phyloP scores from a whole-genome alignment of 2,329 filamentous ascomycete species.

The Zymoseptoria passerinii region DNA sequence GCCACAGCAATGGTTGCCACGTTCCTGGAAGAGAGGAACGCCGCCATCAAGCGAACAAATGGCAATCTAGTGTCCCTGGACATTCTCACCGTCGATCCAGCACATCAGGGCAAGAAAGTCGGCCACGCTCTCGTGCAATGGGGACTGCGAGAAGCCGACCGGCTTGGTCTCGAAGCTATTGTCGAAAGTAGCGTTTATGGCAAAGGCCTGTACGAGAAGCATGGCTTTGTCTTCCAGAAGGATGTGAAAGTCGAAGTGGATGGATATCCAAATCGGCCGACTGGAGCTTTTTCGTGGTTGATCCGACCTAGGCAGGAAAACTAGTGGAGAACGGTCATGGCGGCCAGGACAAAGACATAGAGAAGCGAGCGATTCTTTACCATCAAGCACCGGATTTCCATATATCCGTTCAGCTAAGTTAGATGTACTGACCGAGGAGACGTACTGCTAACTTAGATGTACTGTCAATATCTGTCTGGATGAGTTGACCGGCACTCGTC shows the following conservation, averaged over 20 bases:
- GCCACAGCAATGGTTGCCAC: constrained; percentile 12
- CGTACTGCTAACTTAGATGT: background rate
- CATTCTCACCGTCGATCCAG: constrained; percentile 24
- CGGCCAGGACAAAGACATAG: background rate
- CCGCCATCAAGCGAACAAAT: constrained; percentile 14
- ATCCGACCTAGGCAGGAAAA: constrained; percentile 18
- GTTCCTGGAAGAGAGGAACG: constrained; percentile 19
- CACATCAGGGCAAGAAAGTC: constrained; percentile 22
- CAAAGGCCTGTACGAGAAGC: constrained; percentile 26
- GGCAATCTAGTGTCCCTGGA: constrained; percentile 26
- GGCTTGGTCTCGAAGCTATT: constrained; percentile 21
- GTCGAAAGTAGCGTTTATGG: constrained; percentile 26
- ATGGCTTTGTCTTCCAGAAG: constrained; percentile 25
- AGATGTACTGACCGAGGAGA: no score
- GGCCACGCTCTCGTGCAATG: constrained; percentile 24
- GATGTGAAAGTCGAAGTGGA: constrained; percentile 16
- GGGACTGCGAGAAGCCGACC: constrained; percentile 24
- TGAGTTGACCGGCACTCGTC: background rate
- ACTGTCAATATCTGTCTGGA: background rate
- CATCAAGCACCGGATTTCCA: background rate
- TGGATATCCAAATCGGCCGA: constrained; percentile 10
- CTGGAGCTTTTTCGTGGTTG: constrained; percentile 22
- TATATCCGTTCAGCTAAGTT: no score
- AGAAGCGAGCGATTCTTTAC: background rate
- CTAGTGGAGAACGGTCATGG: background rate